Conservation (phyloP, 345 rosid species). For the Balakata baccata region DNA sequence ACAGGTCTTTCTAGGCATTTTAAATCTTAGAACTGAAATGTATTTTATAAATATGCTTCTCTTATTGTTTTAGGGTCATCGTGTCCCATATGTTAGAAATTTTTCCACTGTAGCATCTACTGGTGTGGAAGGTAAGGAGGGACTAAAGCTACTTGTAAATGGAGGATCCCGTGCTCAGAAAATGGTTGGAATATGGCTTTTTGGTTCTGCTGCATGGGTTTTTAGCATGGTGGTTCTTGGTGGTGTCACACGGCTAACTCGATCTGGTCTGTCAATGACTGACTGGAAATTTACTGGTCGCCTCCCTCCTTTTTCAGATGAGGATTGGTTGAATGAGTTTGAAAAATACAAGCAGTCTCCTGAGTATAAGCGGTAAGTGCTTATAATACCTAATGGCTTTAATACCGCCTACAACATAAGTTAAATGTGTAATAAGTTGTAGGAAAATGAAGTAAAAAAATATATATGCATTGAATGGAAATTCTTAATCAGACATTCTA, state of each 20-base stretch:
- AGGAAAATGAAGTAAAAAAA: background rate
- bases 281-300: constrained; percentile 88
- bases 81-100: constrained; percentile 39
- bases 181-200: constrained; percentile 88
- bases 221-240: constrained; percentile 92
- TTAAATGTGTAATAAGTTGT: background rate
- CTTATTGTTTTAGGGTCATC: constrained; percentile 38
- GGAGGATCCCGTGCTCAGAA: constrained; percentile 87
- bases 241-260: constrained; percentile 75
- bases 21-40: background rate
- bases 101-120: constrained; percentile 52
- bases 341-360: constrained; percentile 87
- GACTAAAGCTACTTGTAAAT: constrained; percentile 61
- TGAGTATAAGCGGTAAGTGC: constrained; percentile 66
- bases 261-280: constrained; percentile 96
- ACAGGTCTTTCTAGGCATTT: background rate
- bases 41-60: background rate
- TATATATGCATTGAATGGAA: too few relatives aligned
- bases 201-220: constrained; percentile 93
- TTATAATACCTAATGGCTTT: background rate
- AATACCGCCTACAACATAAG: background rate
- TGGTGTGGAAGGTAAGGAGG: constrained; percentile 43
- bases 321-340: constrained; percentile 77
- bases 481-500: background rate
- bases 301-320: constrained; percentile 80